These are phyloP conservation scores for Decorospora gaudefroyi DNA, from an alignment of 2,329 filamentous ascomycete genomes.

Conservation along the genomic window DNA sequence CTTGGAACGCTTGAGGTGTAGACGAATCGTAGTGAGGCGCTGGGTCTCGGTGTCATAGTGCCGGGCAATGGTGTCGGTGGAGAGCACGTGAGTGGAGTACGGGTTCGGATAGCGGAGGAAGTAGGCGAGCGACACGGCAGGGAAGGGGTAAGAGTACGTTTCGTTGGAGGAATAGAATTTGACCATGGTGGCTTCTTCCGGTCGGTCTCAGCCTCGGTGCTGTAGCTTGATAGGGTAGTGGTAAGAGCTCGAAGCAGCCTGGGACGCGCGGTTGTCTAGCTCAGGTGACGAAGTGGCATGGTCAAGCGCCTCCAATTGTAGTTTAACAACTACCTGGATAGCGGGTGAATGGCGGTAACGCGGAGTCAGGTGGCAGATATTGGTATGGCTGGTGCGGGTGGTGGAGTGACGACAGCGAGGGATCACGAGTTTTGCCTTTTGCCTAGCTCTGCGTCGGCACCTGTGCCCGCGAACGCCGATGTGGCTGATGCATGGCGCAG, in stretches of 20 bases:
- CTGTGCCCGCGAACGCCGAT: slow-evolving; percentile 8
- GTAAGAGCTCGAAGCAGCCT: slow-evolving; percentile 25
- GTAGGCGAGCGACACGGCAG: slow-evolving; percentile 84
- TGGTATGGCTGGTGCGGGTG: too few relatives aligned
- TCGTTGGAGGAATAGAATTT: slow-evolving; percentile 63
- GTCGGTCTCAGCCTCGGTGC: background rate
- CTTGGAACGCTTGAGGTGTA: slow-evolving; percentile 81
- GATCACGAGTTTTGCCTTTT: slow-evolving; percentile 38
- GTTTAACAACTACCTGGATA: slow-evolving; percentile 20
- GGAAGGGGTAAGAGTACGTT: slow-evolving; percentile 79
- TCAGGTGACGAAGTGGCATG: slow-evolving; percentile 33
- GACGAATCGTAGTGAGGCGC: slow-evolving; percentile 74
- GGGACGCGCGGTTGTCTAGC: slow-evolving; percentile 32
- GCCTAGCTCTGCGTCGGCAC: slow-evolving; percentile 5
- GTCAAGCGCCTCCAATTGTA: slow-evolving; percentile 34
- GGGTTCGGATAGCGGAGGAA: slow-evolving; percentile 89
- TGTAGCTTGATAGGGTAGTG: slow-evolving; percentile 6
- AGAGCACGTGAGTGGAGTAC: slow-evolving; percentile 79
- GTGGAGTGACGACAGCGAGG: slow-evolving; percentile 27
- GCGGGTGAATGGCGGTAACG: slow-evolving; percentile 4
- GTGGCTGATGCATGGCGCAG: slow-evolving; percentile 21
- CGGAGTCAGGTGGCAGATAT: slow-evolving; percentile 13
- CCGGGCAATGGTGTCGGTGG: slow-evolving; percentile 79
- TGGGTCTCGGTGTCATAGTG: slow-evolving; percentile 73
- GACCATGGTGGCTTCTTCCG: slow-evolving; percentile 49